Percentiles rank a stretch among this genome's conserved stretches.
Conservation (phyloP, 2,329 filamentous ascomycete species). For the Aureobasidium sp. region DNA sequence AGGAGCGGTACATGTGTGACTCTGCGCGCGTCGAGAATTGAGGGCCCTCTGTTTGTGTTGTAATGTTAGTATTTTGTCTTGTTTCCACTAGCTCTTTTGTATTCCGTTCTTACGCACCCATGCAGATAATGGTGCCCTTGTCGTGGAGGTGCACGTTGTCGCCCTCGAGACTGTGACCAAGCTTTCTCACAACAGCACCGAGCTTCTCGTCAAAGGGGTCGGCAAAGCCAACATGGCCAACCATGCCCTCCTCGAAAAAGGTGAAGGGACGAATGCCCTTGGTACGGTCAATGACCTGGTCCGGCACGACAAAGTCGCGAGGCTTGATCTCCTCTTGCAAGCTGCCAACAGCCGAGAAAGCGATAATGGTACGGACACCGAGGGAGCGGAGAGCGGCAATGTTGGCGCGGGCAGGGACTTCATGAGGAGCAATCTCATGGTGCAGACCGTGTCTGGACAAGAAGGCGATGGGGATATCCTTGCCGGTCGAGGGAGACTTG, state of each 20-base stretch:
- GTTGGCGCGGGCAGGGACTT: conserved; percentile 91
- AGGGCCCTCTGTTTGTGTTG: conserved; percentile 69
- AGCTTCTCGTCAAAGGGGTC: conserved; percentile 85
- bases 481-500: conserved; percentile 59
- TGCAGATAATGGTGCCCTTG: conserved; percentile 80
- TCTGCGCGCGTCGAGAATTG: conserved; percentile 96
- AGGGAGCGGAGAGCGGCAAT: conserved; percentile 92
- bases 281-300: conserved; percentile 95
- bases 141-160: conserved; percentile 81
- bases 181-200: conserved; percentile 68
- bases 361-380: conserved; percentile 84
- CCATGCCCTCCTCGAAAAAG: conserved; percentile 88
- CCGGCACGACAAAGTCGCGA: conserved; percentile 91
- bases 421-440: conserved; percentile 87
- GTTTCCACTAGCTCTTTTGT: neutral
- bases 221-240: conserved; percentile 90
- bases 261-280: conserved; percentile 93
- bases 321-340: conserved; percentile 89
- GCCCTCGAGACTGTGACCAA: conserved; percentile 69
- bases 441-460: conserved; percentile 83
- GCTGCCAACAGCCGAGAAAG: conserved; percentile 91
- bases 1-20: conserved; percentile 87
- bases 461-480: conserved; percentile 68
- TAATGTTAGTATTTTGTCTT: neutral
- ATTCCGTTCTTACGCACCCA: conserved; percentile 55